Evolutionary conservation across 2,329 filamentous ascomycete species (phyloP), one percentile per base, ranked within the genome.

Genomic region (Orbilia oligospora): DNA sequence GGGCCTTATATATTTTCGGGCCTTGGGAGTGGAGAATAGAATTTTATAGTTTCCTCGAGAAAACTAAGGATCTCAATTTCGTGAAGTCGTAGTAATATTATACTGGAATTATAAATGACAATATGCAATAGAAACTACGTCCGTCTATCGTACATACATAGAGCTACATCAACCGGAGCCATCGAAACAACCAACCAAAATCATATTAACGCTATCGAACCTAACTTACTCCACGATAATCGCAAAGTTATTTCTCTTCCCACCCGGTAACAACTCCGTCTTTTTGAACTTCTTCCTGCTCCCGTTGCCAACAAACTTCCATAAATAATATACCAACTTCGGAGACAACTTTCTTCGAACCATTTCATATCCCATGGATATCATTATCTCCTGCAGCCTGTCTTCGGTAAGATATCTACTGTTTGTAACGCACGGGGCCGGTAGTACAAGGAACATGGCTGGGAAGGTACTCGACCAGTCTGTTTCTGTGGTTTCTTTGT

Each of bases 261-360:
- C 86, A 10, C 94, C 94, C 22, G 93, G 88, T 79, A 92, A 91
- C 48, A 97, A 84, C 83, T 96, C 91, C 79, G 89, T 88, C 85
- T 98, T 98, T 76, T 87, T 87, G 83, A 91, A 92, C 12, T 83
- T 83, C 12, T 55, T 18, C 63, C 55, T 16, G 14, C 67, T 80
- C 81, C 61, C 80, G 80, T 82, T 4, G 81, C 82, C 72, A 81
- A 64, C 10, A 76, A 88, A 88, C 81, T 86, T 89, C 92, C 94
- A 97, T n/a, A 98, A 87, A 80, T 94, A 94, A 84, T 97, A 98
- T 22, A 93, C 90, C 64, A 99, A 86, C 84, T 97, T 97, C 53
- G 91, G 88, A 0, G 93, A 96, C 80, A 90, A 86, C 85, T 97
- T 97, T 80, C 87, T 88, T 81, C 89, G 86, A 9, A 88, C 83